Conservation (phyloP, 2,329 filamentous ascomycete species). For the Paecilomyces dactylethromorphus region DNA sequence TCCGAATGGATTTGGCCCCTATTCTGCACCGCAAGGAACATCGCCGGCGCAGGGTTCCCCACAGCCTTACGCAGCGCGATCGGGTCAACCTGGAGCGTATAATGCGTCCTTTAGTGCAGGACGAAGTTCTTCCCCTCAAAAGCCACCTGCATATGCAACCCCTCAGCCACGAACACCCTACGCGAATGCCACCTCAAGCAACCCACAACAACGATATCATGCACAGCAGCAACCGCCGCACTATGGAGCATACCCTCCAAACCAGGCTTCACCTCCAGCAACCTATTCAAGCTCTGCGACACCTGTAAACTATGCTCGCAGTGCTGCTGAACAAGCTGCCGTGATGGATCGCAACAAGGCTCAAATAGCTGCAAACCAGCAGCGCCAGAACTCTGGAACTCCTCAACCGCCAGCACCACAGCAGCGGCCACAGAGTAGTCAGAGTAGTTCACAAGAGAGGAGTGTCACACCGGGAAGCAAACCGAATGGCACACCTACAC, state of each 20-base stretch:
- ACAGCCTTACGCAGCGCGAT: conserved; percentile 28
- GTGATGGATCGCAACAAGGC: conserved; percentile 32
- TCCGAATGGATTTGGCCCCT: conserved; percentile 30
- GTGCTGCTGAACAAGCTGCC: conserved; percentile 33
- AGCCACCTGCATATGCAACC: conserved; percentile 21
- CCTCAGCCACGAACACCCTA: conserved; percentile 29
- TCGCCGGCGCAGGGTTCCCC: conserved; percentile 25
- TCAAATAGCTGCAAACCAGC: conserved; percentile 26
- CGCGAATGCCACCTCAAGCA: conserved; percentile 22
- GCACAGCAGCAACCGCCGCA: conserved; percentile 19
- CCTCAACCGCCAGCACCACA: conserved; percentile 24
- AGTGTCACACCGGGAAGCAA: conserved; percentile 27
- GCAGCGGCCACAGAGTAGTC: background rate
- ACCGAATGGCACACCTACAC: conserved; percentile 8
- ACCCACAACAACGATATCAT: conserved; percentile 23
- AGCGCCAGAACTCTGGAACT: conserved; percentile 25
- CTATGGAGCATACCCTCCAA: conserved; percentile 22
- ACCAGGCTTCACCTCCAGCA: conserved; percentile 22
- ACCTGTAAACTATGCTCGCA: conserved; percentile 30
- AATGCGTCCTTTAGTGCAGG: conserved; percentile 18
- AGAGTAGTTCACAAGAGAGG: conserved; percentile 24
- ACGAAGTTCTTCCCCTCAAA: conserved; percentile 27
- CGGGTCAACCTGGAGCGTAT: conserved; percentile 25
- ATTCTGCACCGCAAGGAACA: conserved; percentile 21
- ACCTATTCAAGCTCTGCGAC: conserved; percentile 29